Base-by-base conservation (phyloP, 768 basidiomycete species). In the Hirschioporus abietinus region DNA sequence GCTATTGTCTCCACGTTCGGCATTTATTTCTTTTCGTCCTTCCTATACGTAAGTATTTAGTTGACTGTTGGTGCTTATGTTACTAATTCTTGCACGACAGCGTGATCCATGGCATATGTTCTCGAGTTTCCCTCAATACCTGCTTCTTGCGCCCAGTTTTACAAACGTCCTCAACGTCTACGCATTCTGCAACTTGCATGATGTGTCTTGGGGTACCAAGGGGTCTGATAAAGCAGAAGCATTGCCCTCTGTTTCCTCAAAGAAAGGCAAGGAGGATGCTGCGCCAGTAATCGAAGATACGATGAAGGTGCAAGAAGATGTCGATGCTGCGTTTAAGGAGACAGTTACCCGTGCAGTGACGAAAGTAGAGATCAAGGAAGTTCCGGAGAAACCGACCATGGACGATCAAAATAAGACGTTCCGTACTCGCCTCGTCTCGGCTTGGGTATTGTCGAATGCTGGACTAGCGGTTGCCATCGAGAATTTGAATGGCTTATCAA, bases 21-120 rank as follows among this genome's bases (percentile, higher is more conserved):
- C 59, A 93, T 95, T 67, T 96, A 95, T 80, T 82, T 95, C 70
- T 73, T 89, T 25, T 86, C 93, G 2, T 96, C 93, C 0, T 84
- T 94, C 77, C 86, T 95, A 72, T 96, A 93, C 71, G 92, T 93
- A 69, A 80, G 92, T 81, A 30, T 0, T 17, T 60, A 9, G 20
- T 42, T 27, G 5, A 59, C 30, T 34, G 57, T 5, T 66, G 7
- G 7, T 35, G n/a, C 60, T 30, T 52, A 23, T 66, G 36, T 63
- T 27, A 34, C 64, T 25, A 68, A 66, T 65, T 24, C 18, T 61
- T 66, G n/a, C 64, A 74, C 26, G 35, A 3, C 68, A 95, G 91
- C 88, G 93, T 68, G 96, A 98, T 77, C 96, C 96, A 5, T 98
- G 96, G 96, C 96, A 98, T 78, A 91, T 99, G 88, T 89, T 96